Evolutionary conservation across 805 yeast species (phyloP).

Genomic region (Ogataea haglerorum): DNA sequence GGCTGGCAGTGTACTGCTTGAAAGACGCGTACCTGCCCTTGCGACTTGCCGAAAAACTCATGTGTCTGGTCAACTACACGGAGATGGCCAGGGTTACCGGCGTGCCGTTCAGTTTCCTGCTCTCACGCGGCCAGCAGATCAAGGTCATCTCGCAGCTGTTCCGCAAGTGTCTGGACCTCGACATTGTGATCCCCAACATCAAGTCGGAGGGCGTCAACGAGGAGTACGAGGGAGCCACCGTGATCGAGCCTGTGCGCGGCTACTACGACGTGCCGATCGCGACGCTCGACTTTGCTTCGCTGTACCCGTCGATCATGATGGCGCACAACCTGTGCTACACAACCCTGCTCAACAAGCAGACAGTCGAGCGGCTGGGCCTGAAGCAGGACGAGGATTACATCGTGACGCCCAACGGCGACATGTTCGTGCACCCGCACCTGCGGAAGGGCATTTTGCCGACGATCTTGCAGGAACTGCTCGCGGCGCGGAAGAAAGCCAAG

Average conservation of each 20-base stretch:
- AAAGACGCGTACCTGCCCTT: slow-evolving; percentile 94
- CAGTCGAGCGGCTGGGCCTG: slow-evolving; percentile 62
- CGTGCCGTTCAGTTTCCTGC: slow-evolving; percentile 87
- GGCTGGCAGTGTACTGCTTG: slow-evolving; percentile 94
- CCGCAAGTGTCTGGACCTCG: slow-evolving; percentile 84
- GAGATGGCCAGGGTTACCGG: slow-evolving; percentile 99
- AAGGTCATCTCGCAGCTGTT: slow-evolving; percentile 94
- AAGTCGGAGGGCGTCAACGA: slow-evolving; percentile 77
- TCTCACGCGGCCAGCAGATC: slow-evolving; percentile 95
- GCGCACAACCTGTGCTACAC: slow-evolving; percentile 97
- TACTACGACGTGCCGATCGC: slow-evolving; percentile 97
- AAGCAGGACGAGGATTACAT: slow-evolving; percentile 76
- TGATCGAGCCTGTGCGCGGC: slow-evolving; percentile 93
- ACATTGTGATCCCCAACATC: slow-evolving; percentile 88
- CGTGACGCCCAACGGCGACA: slow-evolving; percentile 87
- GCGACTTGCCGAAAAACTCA: slow-evolving; percentile 82
- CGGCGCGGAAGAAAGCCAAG: slow-evolving; percentile 93
- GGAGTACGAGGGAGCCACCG: slow-evolving; percentile 99
- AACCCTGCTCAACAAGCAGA: slow-evolving; percentile 66
- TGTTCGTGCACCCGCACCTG: slow-evolving; percentile 65
- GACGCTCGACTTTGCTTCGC: slow-evolving; percentile 93
- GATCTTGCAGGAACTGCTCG: slow-evolving; percentile 79
- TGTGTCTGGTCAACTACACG: slow-evolving; percentile 95
- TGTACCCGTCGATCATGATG: slow-evolving; percentile 99
- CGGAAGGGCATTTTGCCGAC: slow-evolving; percentile 90